phyloP scores from a whole-genome alignment of 2,329 filamentous ascomycete genomes.

The Calonectria naviculata region DNA sequence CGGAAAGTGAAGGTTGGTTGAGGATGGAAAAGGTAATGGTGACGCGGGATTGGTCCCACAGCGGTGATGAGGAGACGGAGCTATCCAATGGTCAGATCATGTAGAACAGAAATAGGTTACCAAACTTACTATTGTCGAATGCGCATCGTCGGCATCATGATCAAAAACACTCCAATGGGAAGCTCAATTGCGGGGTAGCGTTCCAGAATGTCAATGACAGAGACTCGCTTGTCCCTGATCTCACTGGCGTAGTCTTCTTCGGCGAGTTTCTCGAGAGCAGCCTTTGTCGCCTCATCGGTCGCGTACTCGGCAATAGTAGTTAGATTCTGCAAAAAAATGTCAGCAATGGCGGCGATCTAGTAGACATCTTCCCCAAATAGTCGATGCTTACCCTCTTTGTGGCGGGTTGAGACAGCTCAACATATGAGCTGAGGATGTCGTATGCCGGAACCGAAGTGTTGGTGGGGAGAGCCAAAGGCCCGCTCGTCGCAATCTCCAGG shows the following conservation, averaged over 20 bases:
- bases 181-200: constrained; percentile 68
- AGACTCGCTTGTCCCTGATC: constrained; percentile 66
- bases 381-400: constrained; percentile 67
- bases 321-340: constrained; percentile 38
- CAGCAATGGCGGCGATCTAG: not conserved
- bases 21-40: constrained; percentile 77
- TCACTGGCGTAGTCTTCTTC: constrained; percentile 58
- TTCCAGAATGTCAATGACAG: constrained; percentile 76
- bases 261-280: constrained; percentile 58
- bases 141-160: constrained; percentile 80
- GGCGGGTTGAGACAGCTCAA: constrained; percentile 78
- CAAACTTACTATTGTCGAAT: constrained; percentile 71
- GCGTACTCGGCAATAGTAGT: constrained; percentile 59
- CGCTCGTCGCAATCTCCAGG: constrained; percentile 65
- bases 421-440: constrained; percentile 74
- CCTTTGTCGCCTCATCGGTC: constrained; percentile 53
- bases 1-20: constrained; percentile 62
- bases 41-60: constrained; percentile 64
- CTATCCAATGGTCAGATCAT: constrained; percentile 33
- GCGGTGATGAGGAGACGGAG: constrained; percentile 79
- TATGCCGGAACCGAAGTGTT: constrained; percentile 67
- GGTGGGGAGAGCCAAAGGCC: constrained; percentile 64
- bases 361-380: not conserved
- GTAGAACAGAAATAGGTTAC: constrained; percentile 39
- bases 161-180: constrained; percentile 73